Base-by-base conservation (phyloP, 1,284 basidiomycete species). In the Phellinidium pouzarii region DNA sequence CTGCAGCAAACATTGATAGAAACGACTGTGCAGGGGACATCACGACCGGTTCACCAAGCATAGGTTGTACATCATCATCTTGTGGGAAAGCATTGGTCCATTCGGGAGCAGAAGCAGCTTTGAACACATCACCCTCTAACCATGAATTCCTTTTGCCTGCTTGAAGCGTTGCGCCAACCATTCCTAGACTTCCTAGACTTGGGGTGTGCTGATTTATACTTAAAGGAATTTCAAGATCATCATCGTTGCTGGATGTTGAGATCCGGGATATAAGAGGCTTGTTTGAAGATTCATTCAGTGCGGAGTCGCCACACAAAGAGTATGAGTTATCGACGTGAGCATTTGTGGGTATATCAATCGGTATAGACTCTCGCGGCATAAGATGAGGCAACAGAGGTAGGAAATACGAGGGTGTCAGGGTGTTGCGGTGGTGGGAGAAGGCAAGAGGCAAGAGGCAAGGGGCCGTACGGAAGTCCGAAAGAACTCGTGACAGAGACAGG, bases 1-100 rank as follows among this genome's bases (percentile, higher is more conserved):
- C 59, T 1, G 76, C 71, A 23, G 71, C 74, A 65, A 92, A 91
- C 7, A 81, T 75, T 40, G 84, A 80, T 38, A 92, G 73, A 61
- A 91, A 93, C 65, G 84, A 74, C 1, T 87, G 87, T 0, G 90
- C 90, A 1, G 87, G 87, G 0, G 87, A 89, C 11, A 75, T 66
- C 31, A 66, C 25, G 17, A 56, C 25, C 11, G 41, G 36, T 22
- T 29, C 45, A 19, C 26, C 36, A 40, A 22, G 22, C 3, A 6
- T 17, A 40, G 4, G 34, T 20, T 50, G 36, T 12, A 19, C 25
- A 22, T 20, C 12, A 12, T 27, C 27, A 12, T 25, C 25, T 29
- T 26, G 17, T 19, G 46, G 51, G 29, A 53, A 56, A 14, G 51
- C 45, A 27, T 31, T 50, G 4, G 34, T 40, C 22, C 19, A 22